Percentiles rank a stretch among this genome's conserved stretches.
Conservation (phyloP, 2,329 filamentous ascomycete species). For the Aspergillus sp. region DNA sequence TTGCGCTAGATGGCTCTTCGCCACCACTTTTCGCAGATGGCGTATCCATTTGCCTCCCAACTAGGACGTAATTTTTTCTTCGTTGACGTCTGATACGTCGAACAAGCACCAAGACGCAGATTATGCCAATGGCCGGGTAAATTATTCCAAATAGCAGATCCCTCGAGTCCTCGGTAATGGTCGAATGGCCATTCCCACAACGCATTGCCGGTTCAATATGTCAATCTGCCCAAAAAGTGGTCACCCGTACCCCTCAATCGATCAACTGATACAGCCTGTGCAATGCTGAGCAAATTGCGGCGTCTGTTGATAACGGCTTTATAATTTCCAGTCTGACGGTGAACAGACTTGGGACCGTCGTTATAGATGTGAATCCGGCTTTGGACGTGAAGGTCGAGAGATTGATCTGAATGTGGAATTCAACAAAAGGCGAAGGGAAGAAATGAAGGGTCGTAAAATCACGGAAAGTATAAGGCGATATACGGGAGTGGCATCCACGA, state of each 20-base stretch:
- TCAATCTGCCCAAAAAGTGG: conserved; percentile 4
- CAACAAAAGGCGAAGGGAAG: background rate
- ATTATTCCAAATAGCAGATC: conserved; percentile 16
- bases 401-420: background rate
- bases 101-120: conserved; percentile 18
- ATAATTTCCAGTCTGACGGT: background rate
- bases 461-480: background rate
- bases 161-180: conserved; percentile 10
- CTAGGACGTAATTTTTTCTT: conserved; percentile 11
- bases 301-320: background rate
- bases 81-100: conserved; percentile 20
- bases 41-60: conserved; percentile 22
- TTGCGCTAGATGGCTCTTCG: conserved; percentile 15
- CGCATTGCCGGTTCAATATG: conserved; percentile 18
- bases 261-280: background rate
- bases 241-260: background rate
- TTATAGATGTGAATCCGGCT: background rate
- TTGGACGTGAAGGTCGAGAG: background rate
- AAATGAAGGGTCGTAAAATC: background rate
- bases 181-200: conserved; percentile 11
- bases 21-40: conserved; percentile 18
- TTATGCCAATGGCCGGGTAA: conserved; percentile 17
- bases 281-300: background rate
- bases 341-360: background rate
- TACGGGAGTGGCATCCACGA: background rate